phyloP scores from a whole-genome alignment of 768 basidiomycete genomes.

The Pluteus cervinus region DNA sequence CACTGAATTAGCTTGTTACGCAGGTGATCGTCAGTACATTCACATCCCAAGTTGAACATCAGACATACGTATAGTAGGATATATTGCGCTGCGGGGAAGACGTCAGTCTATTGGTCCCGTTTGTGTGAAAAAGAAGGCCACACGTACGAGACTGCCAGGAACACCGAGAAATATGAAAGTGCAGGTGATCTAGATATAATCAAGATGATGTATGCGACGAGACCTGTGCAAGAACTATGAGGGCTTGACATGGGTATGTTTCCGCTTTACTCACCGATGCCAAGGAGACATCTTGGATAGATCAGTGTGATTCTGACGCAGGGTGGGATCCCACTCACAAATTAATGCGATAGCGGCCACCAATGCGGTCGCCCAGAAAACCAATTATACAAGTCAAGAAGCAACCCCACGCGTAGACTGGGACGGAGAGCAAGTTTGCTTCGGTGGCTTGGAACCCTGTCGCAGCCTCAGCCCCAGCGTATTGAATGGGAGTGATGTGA shows the following conservation, averaged over 20 bases:
- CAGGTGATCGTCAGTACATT: conserved; percentile 1
- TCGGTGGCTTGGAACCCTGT: conserved; percentile 57
- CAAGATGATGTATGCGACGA: conserved; percentile 63
- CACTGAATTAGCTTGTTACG: conserved; percentile 41
- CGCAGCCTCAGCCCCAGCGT: too few relatives aligned
- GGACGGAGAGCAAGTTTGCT: conserved; percentile 72
- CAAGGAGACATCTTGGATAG: conserved; percentile 17
- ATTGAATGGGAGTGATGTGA: background rate
- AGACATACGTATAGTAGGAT: conserved; percentile 44
- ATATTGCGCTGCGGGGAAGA: conserved; percentile 33
- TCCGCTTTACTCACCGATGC: conserved; percentile 15
- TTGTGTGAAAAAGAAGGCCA: background rate
- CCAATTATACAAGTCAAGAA: conserved; percentile 59
- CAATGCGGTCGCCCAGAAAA: conserved; percentile 53
- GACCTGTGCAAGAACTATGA: conserved; percentile 28
- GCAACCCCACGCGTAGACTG: conserved; percentile 72
- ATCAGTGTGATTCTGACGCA: background rate
- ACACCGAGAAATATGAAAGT: conserved; percentile 69
- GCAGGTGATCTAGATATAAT: conserved; percentile 52
- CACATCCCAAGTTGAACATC: background rate
- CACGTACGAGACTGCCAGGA: conserved; percentile 63
- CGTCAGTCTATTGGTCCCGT: conserved; percentile 1
- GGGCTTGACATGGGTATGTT: background rate
- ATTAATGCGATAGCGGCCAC: conserved; percentile 54
- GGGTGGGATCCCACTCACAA: conserved; percentile 35